A percentile compares a stretch with the other conserved stretches of the same genome.
phyloP scores from a whole-genome alignment of 768 basidiomycete genomes.

The Calocybe cyanea region DNA sequence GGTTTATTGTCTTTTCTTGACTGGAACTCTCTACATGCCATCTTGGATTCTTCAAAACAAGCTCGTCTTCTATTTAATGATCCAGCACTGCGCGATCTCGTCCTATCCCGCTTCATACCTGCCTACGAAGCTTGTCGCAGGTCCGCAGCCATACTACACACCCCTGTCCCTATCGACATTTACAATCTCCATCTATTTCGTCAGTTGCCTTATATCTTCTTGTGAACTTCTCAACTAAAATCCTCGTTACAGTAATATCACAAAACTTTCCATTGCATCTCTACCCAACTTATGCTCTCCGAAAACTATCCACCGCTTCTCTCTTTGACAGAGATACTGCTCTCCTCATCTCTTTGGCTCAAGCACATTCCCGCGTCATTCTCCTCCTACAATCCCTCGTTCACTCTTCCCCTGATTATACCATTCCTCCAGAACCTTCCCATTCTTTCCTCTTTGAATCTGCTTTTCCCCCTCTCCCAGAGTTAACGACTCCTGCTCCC shows the following conservation, averaged over 20 bases:
- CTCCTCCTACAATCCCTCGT: constrained; percentile 70
- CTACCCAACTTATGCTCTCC: constrained; percentile 68
- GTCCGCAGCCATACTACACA: constrained; percentile 35
- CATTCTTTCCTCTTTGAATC: constrained; percentile 29
- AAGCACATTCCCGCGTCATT: constrained; percentile 71
- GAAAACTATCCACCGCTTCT: constrained; percentile 38
- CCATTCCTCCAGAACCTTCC: constrained; percentile 39
- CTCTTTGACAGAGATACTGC: constrained; percentile 30
- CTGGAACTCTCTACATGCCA: constrained; percentile 36
- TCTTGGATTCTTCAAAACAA: constrained; percentile 34
- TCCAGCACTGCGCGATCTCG: constrained; percentile 28
- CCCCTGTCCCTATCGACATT: constrained; percentile 50
- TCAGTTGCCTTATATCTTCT: constrained; percentile 34
- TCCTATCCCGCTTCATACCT: constrained; percentile 52
- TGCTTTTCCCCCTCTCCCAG: constrained; percentile 36
- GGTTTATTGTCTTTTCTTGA: constrained; percentile 27
- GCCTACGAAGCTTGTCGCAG: constrained; percentile 47
- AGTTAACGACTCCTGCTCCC: constrained; percentile 74
- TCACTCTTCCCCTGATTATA: constrained; percentile 48
- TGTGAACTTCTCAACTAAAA: constrained; percentile 6
- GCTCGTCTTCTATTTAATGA: constrained; percentile 27
- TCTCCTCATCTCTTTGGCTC: constrained; percentile 43
- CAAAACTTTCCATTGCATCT: constrained; percentile 60
- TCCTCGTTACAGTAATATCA: constrained; percentile 49
- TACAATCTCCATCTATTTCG: constrained; percentile 61